These are phyloP conservation scores for Dothistroma pini DNA, from an alignment of 2,329 filamentous ascomycete species.

Conservation along the genomic window DNA sequence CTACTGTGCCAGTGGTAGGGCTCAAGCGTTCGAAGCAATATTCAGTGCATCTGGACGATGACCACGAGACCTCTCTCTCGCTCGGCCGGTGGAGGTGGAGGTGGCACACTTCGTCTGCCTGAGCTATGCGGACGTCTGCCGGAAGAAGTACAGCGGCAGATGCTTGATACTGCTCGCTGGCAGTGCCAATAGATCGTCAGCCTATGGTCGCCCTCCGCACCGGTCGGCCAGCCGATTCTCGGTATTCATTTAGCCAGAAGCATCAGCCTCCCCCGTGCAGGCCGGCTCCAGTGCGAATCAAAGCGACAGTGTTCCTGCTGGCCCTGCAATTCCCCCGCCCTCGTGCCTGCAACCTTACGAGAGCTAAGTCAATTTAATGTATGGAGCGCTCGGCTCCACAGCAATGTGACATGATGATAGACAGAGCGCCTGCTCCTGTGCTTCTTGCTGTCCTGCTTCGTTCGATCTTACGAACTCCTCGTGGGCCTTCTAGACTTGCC, in stretches of 20 bases:
- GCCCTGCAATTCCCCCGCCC: conserved; percentile 12
- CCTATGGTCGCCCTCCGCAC: not conserved
- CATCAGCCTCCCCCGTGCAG: not conserved
- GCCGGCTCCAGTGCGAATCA: not conserved
- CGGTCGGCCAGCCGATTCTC: not conserved
- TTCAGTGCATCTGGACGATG: not conserved
- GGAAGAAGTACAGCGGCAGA: not conserved
- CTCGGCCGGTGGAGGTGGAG: not conserved
- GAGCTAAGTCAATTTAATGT: conserved; percentile 12
- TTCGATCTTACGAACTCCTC: not conserved
- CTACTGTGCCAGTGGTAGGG: not conserved
- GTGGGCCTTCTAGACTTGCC: not conserved
- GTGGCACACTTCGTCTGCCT: not conserved
- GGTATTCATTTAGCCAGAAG: conserved; percentile 1
- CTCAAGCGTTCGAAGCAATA: not conserved
- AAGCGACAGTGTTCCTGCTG: not conserved
- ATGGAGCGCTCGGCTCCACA: conserved; percentile 23
- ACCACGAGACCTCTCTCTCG: not conserved
- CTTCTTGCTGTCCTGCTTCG: conserved; percentile 2
- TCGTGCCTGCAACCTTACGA: conserved; percentile 18
- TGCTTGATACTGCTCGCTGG: not conserved
- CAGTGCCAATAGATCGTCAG: not conserved
- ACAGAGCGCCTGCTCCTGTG: conserved; percentile 7
- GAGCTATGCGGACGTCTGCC: not conserved
- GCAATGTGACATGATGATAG: conserved; percentile 13